Percentiles rank a stretch among this genome's conserved stretches.
Evolutionary conservation across 225 moss, liverwort and hornwort genomes (phyloP).

Genomic region (Bryoerythrophyllum caledonicum): DNA sequence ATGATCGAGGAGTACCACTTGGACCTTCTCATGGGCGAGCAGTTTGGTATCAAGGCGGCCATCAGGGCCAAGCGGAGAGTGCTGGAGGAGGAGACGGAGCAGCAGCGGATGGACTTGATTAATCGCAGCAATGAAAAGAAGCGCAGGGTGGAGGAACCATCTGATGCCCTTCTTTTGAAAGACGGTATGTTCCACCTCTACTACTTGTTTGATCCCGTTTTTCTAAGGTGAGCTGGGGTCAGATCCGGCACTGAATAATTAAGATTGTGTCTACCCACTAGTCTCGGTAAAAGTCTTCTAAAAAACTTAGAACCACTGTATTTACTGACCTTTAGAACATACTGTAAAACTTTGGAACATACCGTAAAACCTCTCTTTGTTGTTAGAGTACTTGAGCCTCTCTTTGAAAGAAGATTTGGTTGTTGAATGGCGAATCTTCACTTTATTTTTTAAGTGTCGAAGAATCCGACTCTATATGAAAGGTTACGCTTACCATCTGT

Average conservation of each 20-base stretch:
- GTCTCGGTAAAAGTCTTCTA: too few species aligned
- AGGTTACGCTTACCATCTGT: conserved; percentile 10
- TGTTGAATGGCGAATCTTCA: too few species aligned
- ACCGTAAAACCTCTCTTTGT: too few species aligned
- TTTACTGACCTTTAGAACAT: too few species aligned
- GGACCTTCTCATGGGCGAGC: conserved; percentile 97
- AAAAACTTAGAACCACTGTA: too few species aligned
- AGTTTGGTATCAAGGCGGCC: conserved; percentile 94
- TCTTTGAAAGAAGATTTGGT: too few species aligned
- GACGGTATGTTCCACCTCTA: conserved; percentile 59
- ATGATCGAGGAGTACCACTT: conserved; percentile 71
- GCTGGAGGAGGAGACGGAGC: conserved; percentile 87
- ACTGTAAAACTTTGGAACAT: too few species aligned
- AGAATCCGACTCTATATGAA: not conserved
- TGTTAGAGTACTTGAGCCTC: too few species aligned
- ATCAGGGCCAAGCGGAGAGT: conserved; percentile 82
- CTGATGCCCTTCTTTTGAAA: conserved; percentile 57
- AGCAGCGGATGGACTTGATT: conserved; percentile 78
- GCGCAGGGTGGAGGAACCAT: conserved; percentile 77
- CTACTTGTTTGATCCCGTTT: not conserved
- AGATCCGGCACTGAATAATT: too few species aligned
- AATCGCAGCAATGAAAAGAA: conserved; percentile 72
- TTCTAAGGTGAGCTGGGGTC: conserved; percentile 4
- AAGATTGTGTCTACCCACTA: too few species aligned
- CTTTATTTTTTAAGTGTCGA: too few species aligned